These are phyloP conservation scores for Daedaleopsis sinensis DNA, from an alignment of 768 basidiomycete species.

Conservation along the genomic window DNA sequence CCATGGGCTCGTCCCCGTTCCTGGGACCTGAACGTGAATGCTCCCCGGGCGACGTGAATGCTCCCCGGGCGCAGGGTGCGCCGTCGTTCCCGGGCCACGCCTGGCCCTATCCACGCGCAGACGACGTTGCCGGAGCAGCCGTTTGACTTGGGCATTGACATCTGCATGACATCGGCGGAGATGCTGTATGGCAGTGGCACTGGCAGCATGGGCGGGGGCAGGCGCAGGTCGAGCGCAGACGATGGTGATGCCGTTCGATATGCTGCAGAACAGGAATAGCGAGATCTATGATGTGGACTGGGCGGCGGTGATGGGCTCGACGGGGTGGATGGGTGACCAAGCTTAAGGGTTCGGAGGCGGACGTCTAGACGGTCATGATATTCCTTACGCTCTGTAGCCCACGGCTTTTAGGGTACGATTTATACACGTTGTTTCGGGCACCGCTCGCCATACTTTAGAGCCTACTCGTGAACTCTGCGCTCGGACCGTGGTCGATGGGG, in stretches of 20 bases:
- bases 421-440: background rate
- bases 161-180: background rate
- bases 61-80: background rate
- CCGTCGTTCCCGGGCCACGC: constrained; percentile 8
- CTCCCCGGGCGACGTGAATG: too few relatives aligned
- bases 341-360: background rate
- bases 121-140: constrained; percentile 1
- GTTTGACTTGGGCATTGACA: background rate
- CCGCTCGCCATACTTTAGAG: background rate
- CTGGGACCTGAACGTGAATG: too few relatives aligned
- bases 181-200: background rate
- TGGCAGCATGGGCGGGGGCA: background rate
- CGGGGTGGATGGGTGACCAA: background rate
- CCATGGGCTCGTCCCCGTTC: constrained; percentile 3
- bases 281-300: constrained; percentile 25
- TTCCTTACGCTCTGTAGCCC: background rate
- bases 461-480: too few relatives aligned
- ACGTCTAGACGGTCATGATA: background rate
- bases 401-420: background rate
- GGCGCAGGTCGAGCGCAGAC: constrained; percentile 10
- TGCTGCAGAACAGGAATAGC: constrained; percentile 26
- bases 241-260: constrained; percentile 26
- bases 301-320: constrained; percentile 11
- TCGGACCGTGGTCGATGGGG: background rate
- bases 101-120: constrained; percentile 1